Conservation (phyloP, 176 grass and related monocot genomes). For the Zoysia pacifica region DNA sequence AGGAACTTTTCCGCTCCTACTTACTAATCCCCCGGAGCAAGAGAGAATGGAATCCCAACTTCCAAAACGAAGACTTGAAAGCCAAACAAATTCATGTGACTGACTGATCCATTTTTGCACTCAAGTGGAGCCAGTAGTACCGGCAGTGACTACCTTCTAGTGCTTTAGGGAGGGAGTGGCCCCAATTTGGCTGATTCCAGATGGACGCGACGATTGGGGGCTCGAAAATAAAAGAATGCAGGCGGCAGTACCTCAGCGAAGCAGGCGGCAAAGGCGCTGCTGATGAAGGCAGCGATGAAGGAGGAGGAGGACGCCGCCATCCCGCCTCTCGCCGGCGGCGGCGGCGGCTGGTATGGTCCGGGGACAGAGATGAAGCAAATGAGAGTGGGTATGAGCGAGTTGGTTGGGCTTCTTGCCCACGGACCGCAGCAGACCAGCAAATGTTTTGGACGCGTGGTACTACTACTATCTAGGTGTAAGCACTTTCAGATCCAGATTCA, state of each 20-base stretch:
- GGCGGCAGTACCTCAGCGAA: constrained; percentile 72
- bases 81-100: not conserved
- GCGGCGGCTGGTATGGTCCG: not conserved
- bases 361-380: not conserved
- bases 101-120: not conserved
- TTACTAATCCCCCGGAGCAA: not conserved
- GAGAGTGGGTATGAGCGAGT: not conserved
- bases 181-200: constrained; percentile 16
- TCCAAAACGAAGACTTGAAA: not conserved
- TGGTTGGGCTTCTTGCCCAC: not conserved
- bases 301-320: constrained; percentile 50
- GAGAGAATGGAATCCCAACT: not conserved
- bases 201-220: not conserved
- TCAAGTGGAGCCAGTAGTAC: not conserved
- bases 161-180: not conserved
- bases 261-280: constrained; percentile 88
- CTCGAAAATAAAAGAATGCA: not conserved
- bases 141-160: not conserved
- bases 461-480: too few relatives aligned
- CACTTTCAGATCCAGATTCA: not conserved
- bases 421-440: not conserved
- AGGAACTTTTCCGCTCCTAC: constrained; percentile 1
- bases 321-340: constrained; percentile 5
- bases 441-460: too few relatives aligned
- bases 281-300: constrained; percentile 69